Evolutionary conservation across 352 stramenopile species (phyloP), one percentile per base, ranked within the genome.

Genomic region (Thraustochytrium striatum): DNA sequence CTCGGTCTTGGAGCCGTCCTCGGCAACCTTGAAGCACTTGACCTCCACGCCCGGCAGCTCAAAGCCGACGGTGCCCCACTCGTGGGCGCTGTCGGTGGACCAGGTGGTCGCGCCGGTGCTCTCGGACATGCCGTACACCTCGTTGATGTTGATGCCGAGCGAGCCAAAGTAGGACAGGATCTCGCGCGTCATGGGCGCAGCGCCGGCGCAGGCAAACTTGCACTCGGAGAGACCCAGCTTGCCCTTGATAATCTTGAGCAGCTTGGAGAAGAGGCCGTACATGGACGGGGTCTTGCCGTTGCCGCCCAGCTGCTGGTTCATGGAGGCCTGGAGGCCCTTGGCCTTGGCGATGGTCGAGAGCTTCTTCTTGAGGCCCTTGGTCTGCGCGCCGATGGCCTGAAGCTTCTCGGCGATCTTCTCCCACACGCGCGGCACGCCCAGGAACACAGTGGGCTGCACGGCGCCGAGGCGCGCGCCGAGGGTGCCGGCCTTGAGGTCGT

Each of bases 331-430:
- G 33, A 72, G 43, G 19, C 84, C 85, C 53, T 87, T 85, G 30
- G 52, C 86, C 84, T 97, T 97, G 44, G 93, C 94, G 89, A 89
- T 97, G 2, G 83, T 87, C 2, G 90, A 89, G 70, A 98, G 92
- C 57, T 87, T 88, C 86, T 96, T 95, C 85, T 95, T 97, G 57
- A 96, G 82, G 44, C 91, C 91, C 21, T 84, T 96, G 41, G 90
- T 97, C 44, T 83, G 35, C 28, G 44, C 79, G 43, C 70, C 70
- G 47, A 80, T 57, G 21, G 55, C 58, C 30, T 84, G 50, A 59
- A 85, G 44, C 36, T 88, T 81, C 33, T 87, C 84, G 61, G 86
- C 79, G 85, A 93, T 93, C 79, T 92, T 92, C 68, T 91, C 89
- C 75, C 87, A 88, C 21, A 94, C 89, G 65, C 89, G 85, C 30